phyloP scores from a whole-genome alignment of 495 filamentous ascomycete genomes.

The Clohesyomyces aquaticus region DNA sequence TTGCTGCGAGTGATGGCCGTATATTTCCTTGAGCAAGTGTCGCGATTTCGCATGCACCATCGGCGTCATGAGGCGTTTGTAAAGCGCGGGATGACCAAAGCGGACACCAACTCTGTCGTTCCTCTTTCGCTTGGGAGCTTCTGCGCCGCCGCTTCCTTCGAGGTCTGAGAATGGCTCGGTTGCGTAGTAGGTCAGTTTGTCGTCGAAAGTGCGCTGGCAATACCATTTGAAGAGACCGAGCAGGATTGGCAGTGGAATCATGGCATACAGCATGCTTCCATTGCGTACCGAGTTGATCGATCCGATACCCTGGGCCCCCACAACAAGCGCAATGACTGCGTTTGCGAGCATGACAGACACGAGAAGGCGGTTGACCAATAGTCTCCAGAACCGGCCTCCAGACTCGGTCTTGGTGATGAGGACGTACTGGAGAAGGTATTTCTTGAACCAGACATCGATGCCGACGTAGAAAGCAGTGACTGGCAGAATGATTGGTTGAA shows the following conservation, averaged over 20 bases:
- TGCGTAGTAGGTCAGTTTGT: constrained; percentile 74
- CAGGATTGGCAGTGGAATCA: constrained; percentile 77
- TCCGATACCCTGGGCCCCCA: constrained; percentile 51
- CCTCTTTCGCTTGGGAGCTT: too few species aligned
- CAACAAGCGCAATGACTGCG: constrained; percentile 69
- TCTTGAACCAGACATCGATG: constrained; percentile 88
- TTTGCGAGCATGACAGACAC: constrained; percentile 81
- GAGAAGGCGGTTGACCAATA: constrained; percentile 85
- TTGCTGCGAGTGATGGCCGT: not conserved
- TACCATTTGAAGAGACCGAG: constrained; percentile 83
- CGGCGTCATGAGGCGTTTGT: constrained; percentile 82
- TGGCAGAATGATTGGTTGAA: constrained; percentile 86
- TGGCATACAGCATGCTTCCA: constrained; percentile 61
- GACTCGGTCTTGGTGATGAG: constrained; percentile 95
- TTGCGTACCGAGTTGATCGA: constrained; percentile 24
- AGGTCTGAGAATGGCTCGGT: constrained; percentile 57
- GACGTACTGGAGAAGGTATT: constrained; percentile 90
- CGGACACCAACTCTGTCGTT: constrained; percentile 72
- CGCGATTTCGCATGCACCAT: constrained; percentile 93
- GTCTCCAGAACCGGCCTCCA: constrained; percentile 85
- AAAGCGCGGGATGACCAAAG: constrained; percentile 92
- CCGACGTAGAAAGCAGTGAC: constrained; percentile 87
- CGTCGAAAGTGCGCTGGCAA: constrained; percentile 74
- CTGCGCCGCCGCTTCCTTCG: constrained; percentile 53
- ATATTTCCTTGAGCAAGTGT: constrained; percentile 59